phyloP scores from a whole-genome alignment of 2,329 filamentous ascomycete species.

The Tolypocladium nubicola region DNA sequence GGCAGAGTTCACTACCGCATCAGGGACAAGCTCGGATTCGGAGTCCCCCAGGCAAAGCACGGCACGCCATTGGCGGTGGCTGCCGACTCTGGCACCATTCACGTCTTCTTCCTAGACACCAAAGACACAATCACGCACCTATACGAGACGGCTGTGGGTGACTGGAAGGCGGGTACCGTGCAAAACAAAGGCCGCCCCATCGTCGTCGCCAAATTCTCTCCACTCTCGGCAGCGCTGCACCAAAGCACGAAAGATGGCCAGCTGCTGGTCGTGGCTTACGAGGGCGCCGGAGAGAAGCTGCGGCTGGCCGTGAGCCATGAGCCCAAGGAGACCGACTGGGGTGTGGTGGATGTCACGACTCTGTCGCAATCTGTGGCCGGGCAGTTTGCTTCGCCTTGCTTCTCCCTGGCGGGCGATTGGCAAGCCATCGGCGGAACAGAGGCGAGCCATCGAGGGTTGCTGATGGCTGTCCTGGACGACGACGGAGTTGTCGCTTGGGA shows the following conservation, averaged over 20 bases:
- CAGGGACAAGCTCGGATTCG: conserved; percentile 4
- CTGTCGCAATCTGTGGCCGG: conserved; percentile 5
- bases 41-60: conserved; percentile 3
- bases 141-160: conserved; percentile 4
- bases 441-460: conserved; percentile 1
- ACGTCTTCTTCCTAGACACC: conserved; percentile 13
- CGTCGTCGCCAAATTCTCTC: conserved; percentile 3
- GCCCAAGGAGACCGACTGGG: conserved; percentile 6
- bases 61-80: conserved; percentile 10
- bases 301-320: conserved; percentile 8
- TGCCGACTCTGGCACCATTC: conserved; percentile 5
- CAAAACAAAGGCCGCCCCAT: neutral
- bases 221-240: conserved; percentile 11
- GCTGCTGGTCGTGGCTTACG: conserved; percentile 9
- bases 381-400: conserved; percentile 5
- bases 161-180: conserved; percentile 7
- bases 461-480: conserved; percentile 8
- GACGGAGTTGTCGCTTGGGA: conserved; percentile 8
- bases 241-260: conserved; percentile 2
- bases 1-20: conserved; percentile 3
- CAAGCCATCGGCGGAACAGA: neutral
- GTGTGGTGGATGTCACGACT: conserved; percentile 4
- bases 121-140: conserved; percentile 6
- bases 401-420: conserved; percentile 11
- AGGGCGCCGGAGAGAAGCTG: conserved; percentile 6